Evolutionary conservation across 2,329 filamentous ascomycete species (phyloP).

Genomic region (Cytospora piceicola): DNA sequence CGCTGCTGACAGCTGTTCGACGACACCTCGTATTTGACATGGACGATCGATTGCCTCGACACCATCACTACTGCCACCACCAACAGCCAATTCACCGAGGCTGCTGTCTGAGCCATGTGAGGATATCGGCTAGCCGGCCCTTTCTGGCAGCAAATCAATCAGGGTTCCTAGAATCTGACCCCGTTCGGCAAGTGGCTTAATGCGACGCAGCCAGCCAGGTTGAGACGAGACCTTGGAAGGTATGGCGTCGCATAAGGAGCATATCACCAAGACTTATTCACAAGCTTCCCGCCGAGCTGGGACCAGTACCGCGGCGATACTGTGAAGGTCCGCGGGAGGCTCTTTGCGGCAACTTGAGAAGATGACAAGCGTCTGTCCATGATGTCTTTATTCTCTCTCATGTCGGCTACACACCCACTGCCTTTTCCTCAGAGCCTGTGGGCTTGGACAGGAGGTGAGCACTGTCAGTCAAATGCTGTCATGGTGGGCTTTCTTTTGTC

Average conservation of each 20-base stretch:
- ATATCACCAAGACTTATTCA: neutral
- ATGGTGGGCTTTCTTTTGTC: neutral
- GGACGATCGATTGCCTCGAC: slow-evolving; percentile 26
- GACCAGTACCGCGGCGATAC: slow-evolving; percentile 1
- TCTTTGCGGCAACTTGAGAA: neutral
- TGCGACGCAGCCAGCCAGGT: neutral
- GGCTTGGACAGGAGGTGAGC: neutral
- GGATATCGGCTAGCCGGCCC: slow-evolving; percentile 5
- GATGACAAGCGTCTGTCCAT: neutral
- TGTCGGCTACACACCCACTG: neutral
- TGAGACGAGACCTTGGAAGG: neutral
- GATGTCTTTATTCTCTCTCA: neutral
- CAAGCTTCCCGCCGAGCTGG: slow-evolving; percentile 16
- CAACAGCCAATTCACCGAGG: neutral
- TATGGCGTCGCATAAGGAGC: neutral
- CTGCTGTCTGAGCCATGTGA: slow-evolving; percentile 9
- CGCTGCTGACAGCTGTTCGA: slow-evolving; percentile 23
- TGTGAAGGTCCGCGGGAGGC: neutral
- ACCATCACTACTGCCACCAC: slow-evolving; percentile 10
- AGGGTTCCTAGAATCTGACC: neutral
- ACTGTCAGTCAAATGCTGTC: neutral
- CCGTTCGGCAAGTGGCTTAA: neutral
- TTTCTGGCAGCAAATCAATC: neutral
- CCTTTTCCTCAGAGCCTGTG: neutral
- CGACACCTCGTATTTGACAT: slow-evolving; percentile 26